Evolutionary conservation across 2,329 filamentous ascomycete species (phyloP).

Genomic region (Allantophomopsis cytisporea): DNA sequence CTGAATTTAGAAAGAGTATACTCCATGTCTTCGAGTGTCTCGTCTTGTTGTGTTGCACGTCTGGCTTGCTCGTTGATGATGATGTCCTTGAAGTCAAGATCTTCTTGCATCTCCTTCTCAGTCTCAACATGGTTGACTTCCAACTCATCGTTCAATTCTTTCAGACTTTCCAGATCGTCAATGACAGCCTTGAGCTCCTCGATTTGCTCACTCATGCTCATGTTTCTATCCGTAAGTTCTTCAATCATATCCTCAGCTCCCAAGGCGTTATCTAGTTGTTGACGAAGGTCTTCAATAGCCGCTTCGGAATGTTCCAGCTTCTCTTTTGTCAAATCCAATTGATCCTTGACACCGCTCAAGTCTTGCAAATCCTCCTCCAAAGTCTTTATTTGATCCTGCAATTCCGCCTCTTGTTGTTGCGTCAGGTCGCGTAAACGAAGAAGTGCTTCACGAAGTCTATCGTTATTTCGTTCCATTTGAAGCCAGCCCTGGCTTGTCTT

Average conservation of each 20-base stretch:
- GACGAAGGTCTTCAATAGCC: constrained; percentile 71
- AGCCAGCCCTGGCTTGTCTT: constrained; percentile 77
- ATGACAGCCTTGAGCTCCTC: constrained; percentile 71
- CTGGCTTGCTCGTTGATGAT: constrained; percentile 73
- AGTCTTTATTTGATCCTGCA: constrained; percentile 60
- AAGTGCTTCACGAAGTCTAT: constrained; percentile 74
- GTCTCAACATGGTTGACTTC: constrained; percentile 88
- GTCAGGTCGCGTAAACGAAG: constrained; percentile 76
- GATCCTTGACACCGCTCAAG: constrained; percentile 48
- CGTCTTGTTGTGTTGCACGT: constrained; percentile 62
- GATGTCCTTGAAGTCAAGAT: constrained; percentile 77
- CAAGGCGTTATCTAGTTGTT: constrained; percentile 80
- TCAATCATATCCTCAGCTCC: constrained; percentile 92
- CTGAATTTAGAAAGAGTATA: constrained; percentile 82
- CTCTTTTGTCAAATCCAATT: constrained; percentile 57
- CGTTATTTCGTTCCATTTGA: constrained; percentile 83
- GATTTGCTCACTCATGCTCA: constrained; percentile 69
- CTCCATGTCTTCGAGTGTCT: constrained; percentile 73
- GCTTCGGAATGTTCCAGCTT: constrained; percentile 61
- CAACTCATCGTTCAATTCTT: constrained; percentile 89
- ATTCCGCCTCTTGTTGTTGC: constrained; percentile 69
- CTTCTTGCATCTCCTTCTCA: constrained; percentile 87
- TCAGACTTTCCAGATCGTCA: constrained; percentile 76
- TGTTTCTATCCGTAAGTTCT: constrained; percentile 77
- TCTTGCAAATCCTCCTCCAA: constrained; percentile 64